phyloP scores from a whole-genome alignment of 306 rosid genomes.

The Oxytropis ochrocephala region DNA sequence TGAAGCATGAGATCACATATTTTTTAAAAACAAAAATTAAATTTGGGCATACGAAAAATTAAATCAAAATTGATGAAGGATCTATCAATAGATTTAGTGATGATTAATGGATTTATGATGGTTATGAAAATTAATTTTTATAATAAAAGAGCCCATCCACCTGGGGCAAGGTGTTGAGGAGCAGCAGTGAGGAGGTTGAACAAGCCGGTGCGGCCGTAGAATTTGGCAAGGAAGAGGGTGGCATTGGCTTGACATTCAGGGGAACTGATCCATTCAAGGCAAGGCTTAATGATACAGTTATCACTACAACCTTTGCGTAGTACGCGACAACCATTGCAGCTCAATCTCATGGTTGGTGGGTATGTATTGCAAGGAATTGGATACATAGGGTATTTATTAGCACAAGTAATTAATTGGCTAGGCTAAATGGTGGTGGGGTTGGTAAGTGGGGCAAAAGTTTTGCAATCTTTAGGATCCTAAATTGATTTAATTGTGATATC shows the following conservation, averaged over 20 bases:
- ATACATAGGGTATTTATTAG: background rate
- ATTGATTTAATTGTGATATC: background rate
- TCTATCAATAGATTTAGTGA: background rate
- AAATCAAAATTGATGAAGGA: background rate
- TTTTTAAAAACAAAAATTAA: background rate
- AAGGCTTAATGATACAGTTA: slow-evolving; percentile 44
- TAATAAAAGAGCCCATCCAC: background rate
- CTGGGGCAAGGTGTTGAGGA: slow-evolving; percentile 33
- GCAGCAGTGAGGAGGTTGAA: slow-evolving; percentile 59
- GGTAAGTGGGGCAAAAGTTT: background rate
- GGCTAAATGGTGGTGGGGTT: background rate
- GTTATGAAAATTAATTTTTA: background rate
- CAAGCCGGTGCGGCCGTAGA: slow-evolving; percentile 67
- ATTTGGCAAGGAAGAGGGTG: slow-evolving; percentile 76
- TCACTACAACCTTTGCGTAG: slow-evolving; percentile 67
- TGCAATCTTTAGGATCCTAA: background rate
- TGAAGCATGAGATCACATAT: background rate
- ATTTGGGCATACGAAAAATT: background rate
- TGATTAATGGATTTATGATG: background rate
- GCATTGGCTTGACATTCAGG: slow-evolving; percentile 67
- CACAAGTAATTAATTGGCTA: background rate
- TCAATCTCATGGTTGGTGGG: slow-evolving; percentile 32
- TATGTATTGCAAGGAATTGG: background rate
- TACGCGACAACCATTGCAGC: slow-evolving; percentile 78
- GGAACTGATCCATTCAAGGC: slow-evolving; percentile 57